phyloP scores from a whole-genome alignment of 2,329 filamentous ascomycete species.

The Tolypocladium album region DNA sequence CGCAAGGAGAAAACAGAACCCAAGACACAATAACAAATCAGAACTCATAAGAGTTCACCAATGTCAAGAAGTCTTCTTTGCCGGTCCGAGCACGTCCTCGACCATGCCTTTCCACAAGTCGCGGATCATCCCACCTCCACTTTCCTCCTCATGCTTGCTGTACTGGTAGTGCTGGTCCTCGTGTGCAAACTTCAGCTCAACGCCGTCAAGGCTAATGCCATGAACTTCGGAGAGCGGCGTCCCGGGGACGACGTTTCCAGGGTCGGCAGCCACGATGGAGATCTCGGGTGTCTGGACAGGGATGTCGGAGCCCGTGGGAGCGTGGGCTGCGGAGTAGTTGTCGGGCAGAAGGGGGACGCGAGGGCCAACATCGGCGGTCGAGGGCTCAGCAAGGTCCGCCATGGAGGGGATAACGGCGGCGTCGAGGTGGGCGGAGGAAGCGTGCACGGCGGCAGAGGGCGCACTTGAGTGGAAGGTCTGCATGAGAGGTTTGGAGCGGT shows the following conservation, averaged over 20 bases:
- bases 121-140: slow-evolving; percentile 31
- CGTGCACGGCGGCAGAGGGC: slow-evolving; percentile 30
- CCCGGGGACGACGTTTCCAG: slow-evolving; percentile 38
- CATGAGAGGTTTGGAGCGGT: slow-evolving; percentile 46
- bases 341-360: slow-evolving; percentile 52
- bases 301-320: slow-evolving; percentile 29
- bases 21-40: slow-evolving; percentile 1
- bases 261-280: slow-evolving; percentile 45
- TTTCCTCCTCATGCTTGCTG: slow-evolving; percentile 16
- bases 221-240: slow-evolving; percentile 47
- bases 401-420: slow-evolving; percentile 40
- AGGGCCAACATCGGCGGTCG: slow-evolving; percentile 25
- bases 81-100: slow-evolving; percentile 31
- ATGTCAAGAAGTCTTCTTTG: slow-evolving; percentile 8
- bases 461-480: slow-evolving; percentile 46
- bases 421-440: slow-evolving; percentile 34
- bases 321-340: slow-evolving; percentile 37
- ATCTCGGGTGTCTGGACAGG: slow-evolving; percentile 33
- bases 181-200: slow-evolving; percentile 43
- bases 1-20: not conserved
- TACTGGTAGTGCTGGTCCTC: slow-evolving; percentile 10
- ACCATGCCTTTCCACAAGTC: slow-evolving; percentile 46
- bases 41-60: not conserved
- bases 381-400: slow-evolving; percentile 16
- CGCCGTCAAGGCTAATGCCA: slow-evolving; percentile 43